phyloP scores from a whole-genome alignment of 2,329 filamentous ascomycete species.

The Cercospora sojina region DNA sequence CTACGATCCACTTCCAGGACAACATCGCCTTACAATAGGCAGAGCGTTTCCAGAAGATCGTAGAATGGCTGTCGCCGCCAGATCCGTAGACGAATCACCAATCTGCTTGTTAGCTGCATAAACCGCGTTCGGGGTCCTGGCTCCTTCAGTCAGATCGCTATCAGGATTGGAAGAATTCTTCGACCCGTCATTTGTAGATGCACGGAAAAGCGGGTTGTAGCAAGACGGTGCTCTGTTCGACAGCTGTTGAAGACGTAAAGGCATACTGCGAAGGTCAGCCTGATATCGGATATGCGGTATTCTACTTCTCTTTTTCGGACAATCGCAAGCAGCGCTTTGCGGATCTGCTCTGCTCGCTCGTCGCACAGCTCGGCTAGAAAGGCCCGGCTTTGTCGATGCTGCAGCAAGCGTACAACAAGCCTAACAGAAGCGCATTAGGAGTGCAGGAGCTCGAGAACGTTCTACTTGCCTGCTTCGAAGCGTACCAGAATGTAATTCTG shows the following conservation, averaged over 20 bases:
- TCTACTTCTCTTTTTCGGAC: constrained; percentile 27
- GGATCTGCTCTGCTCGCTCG: constrained; percentile 21
- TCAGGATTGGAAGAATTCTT: constrained; percentile 21
- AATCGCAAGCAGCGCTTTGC: constrained; percentile 21
- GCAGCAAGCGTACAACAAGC: constrained; percentile 18
- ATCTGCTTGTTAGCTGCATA: constrained; percentile 14
- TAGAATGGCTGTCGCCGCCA: constrained; percentile 24
- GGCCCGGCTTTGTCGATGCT: constrained; percentile 23
- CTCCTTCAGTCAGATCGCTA: constrained; percentile 22
- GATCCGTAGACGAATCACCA: constrained; percentile 27
- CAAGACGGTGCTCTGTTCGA: constrained; percentile 31
- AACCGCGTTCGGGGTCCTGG: constrained; percentile 19
- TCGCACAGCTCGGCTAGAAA: constrained; percentile 23
- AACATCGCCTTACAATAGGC: constrained; percentile 12
- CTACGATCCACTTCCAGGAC: constrained; percentile 6
- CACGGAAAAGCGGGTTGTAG: constrained; percentile 27
- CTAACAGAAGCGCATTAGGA: constrained; percentile 9
- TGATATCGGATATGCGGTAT: constrained; percentile 16
- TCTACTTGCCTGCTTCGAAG: constrained; percentile 15
- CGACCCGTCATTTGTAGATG: constrained; percentile 25
- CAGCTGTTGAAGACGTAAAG: constrained; percentile 22
- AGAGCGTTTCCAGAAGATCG: constrained; percentile 20
- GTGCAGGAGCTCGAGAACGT: constrained; percentile 24
- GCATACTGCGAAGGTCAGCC: constrained; percentile 5
- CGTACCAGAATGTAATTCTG: constrained; percentile 32